Evolutionary conservation across 2,329 filamentous ascomycete genomes (phyloP).

Genomic region (Chrysoporthe puriensis): DNA sequence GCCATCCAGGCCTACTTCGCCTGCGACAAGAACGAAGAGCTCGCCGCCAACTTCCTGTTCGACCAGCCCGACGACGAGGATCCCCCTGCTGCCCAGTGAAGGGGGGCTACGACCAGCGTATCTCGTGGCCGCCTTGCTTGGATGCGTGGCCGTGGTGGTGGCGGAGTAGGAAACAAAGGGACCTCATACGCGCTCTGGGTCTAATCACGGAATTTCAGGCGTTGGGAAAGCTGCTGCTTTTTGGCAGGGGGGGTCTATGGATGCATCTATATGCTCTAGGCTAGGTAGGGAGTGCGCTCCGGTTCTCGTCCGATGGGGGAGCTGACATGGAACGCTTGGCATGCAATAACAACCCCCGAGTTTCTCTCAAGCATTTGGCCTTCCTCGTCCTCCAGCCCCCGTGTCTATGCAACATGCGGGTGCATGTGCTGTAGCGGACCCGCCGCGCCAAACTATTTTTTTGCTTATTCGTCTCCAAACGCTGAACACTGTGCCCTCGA

Average conservation of each 20-base stretch:
- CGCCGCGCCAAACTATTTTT: too few species aligned
- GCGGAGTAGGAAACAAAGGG: constrained; percentile 2
- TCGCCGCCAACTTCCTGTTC: constrained; percentile 97
- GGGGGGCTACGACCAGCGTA: constrained; percentile 19
- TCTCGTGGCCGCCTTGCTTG: constrained; percentile 1
- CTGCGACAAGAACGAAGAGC: constrained; percentile 98
- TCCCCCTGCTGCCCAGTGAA: constrained; percentile 48
- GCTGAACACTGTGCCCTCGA: too few species aligned
- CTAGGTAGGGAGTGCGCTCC: neutral
- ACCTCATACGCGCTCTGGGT: neutral
- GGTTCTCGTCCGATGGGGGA: neutral
- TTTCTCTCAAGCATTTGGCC: neutral
- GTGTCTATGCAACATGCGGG: neutral
- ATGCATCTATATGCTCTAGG: constrained; percentile 14
- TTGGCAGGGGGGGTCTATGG: neutral
- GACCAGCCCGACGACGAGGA: constrained; percentile 92
- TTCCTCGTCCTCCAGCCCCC: too few species aligned
- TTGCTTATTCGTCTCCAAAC: too few species aligned
- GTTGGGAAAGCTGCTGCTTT: constrained; percentile 16
- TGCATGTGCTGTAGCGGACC: neutral
- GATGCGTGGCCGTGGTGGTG: neutral
- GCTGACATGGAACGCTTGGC: neutral
- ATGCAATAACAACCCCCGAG: neutral
- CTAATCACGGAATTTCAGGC: constrained; percentile 8
- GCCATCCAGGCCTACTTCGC: constrained; percentile 99